These are phyloP conservation scores for Euphorbia schlechtendalii DNA, from an alignment of 441 rosid genomes.

Conservation along the genomic window DNA sequence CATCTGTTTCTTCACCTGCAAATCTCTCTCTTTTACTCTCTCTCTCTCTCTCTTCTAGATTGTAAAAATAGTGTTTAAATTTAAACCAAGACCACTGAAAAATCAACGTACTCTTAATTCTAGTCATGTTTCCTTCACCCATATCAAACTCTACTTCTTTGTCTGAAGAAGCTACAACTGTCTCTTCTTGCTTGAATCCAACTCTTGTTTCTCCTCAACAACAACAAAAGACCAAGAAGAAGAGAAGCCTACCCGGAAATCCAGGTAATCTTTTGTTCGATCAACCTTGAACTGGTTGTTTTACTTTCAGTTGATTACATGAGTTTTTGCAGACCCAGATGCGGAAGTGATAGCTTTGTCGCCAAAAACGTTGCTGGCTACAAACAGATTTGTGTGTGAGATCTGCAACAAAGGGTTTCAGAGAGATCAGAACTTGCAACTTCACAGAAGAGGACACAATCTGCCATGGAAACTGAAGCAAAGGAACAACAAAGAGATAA, in stretches of 20 bases:
- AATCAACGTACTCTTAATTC: slow-evolving; percentile 1
- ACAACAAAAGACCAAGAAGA: slow-evolving; percentile 59
- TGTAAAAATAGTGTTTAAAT: slow-evolving; percentile 27
- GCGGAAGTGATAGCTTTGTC: slow-evolving; percentile 84
- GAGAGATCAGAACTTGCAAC: slow-evolving; percentile 86
- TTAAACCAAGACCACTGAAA: not conserved
- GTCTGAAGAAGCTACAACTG: slow-evolving; percentile 55
- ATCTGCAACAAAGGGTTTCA: slow-evolving; percentile 85
- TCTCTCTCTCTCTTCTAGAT: not conserved
- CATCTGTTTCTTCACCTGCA: slow-evolving; percentile 30
- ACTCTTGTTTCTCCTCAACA: slow-evolving; percentile 33
- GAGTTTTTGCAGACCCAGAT: slow-evolving; percentile 57
- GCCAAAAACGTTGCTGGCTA: slow-evolving; percentile 65
- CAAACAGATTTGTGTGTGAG: slow-evolving; percentile 87
- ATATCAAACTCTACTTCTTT: slow-evolving; percentile 62
- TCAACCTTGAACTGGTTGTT: no score
- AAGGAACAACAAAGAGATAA: slow-evolving; percentile 46
- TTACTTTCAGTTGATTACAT: no score
- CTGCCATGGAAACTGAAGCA: slow-evolving; percentile 93
- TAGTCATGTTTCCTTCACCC: slow-evolving; percentile 48
- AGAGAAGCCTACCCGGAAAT: slow-evolving; percentile 85
- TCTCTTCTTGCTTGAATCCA: slow-evolving; percentile 29
- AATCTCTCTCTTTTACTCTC: slow-evolving; percentile 30
- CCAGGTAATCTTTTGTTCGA: slow-evolving; percentile 76
- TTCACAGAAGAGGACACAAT: slow-evolving; percentile 88